Conservation (phyloP, 352 stramenopile species). For the Thalassiosira livingstoniorum region DNA sequence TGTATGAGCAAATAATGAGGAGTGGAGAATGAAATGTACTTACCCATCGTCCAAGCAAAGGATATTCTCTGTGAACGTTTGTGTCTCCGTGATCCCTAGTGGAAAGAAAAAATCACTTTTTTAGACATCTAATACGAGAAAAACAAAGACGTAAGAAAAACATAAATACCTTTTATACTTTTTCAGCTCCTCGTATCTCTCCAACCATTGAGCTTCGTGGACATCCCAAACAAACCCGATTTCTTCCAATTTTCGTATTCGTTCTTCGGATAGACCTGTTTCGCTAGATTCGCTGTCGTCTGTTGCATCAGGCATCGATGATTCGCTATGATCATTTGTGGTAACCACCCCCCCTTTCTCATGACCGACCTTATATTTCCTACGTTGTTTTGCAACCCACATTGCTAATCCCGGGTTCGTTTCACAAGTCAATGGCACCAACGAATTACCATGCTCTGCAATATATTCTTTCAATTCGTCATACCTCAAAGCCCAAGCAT, state of each 20-base stretch:
- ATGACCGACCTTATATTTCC: constrained; percentile 43
- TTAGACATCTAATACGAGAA: no score
- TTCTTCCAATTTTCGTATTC: constrained; percentile 67
- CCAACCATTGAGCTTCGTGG: constrained; percentile 65
- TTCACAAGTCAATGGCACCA: constrained; percentile 44
- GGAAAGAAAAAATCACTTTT: no score
- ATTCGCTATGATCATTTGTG: neutral
- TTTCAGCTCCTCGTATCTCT: constrained; percentile 53
- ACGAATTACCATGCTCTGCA: constrained; percentile 44
- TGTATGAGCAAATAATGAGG: no score
- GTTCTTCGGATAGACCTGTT: constrained; percentile 54
- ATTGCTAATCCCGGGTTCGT: constrained; percentile 28
- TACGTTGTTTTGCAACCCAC: constrained; percentile 55
- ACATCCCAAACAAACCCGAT: constrained; percentile 80
- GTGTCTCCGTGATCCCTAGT: constrained; percentile 46
- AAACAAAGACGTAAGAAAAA: no score
- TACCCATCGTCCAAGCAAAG: constrained; percentile 49
- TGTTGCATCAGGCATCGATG: neutral
- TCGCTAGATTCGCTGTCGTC: neutral
- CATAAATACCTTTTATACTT: no score
- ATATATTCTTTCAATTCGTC: constrained; percentile 58
- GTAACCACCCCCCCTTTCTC: neutral
- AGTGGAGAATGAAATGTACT: no score
- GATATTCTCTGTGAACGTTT: constrained; percentile 42
- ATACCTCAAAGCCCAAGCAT: constrained; percentile 45